Percentiles rank a stretch among this genome's conserved stretches.
Conservation (phyloP, 73 alveolate genomes). For the Diophrys appendiculata region DNA sequence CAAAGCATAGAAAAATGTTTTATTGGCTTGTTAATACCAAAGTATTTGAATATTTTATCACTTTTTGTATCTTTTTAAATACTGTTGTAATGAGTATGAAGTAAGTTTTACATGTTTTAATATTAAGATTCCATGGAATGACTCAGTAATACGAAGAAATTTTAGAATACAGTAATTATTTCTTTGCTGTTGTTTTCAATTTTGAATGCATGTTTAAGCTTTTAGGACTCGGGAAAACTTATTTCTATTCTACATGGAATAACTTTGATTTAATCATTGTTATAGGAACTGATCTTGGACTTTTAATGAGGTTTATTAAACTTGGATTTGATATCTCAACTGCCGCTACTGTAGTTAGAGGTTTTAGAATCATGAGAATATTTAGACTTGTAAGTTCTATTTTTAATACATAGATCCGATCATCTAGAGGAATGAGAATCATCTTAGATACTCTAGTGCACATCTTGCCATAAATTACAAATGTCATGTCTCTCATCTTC, state of each 20-base stretch:
- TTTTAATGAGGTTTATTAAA: conserved; percentile 62
- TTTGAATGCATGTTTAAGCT: conserved; percentile 41
- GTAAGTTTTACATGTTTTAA: too few relatives aligned
- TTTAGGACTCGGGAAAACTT: conserved; percentile 20
- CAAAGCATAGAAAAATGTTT: neutral
- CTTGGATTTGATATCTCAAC: conserved; percentile 36
- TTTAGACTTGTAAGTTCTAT: conserved; percentile 30
- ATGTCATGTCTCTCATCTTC: conserved; percentile 57
- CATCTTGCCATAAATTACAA: conserved; percentile 68
- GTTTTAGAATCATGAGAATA: conserved; percentile 53
- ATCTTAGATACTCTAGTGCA: conserved; percentile 43
- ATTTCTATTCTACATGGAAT: conserved; percentile 31
- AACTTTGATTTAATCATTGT: conserved; percentile 22
- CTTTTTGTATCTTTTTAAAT: conserved; percentile 29
- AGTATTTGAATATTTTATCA: conserved; percentile 39
- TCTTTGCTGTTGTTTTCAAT: conserved; percentile 37
- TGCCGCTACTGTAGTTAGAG: conserved; percentile 53
- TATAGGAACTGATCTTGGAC: conserved; percentile 67
- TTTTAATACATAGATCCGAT: neutral
- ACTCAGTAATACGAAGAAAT: conserved; percentile 1
- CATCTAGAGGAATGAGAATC: conserved; percentile 37
- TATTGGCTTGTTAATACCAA: neutral
- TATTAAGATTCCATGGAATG: conserved; percentile 39
- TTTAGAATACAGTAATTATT: conserved; percentile 25
- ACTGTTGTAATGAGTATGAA: conserved; percentile 41